Percentiles rank a stretch among this genome's conserved stretches.
Evolutionary conservation across 2,329 filamentous ascomycete species (phyloP).

Genomic region (Fusarium coicis): DNA sequence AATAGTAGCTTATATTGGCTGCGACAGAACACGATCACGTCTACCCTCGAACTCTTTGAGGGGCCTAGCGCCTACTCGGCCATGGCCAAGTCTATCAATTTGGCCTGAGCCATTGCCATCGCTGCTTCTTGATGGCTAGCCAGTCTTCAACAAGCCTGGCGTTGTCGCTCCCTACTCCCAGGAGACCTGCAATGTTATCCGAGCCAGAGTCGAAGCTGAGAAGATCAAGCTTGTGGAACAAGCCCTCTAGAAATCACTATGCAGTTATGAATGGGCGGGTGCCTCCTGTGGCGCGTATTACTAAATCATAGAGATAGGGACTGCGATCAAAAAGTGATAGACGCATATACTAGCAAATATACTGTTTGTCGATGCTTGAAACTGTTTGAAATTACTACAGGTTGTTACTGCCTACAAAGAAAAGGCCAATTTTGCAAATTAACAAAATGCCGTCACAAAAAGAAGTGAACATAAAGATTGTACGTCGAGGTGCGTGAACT

Average conservation of each 20-base stretch:
- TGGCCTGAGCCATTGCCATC: background rate
- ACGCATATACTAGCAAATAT: background rate
- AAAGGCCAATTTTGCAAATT: background rate
- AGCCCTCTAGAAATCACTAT: background rate
- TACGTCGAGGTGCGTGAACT: fast-evolving
- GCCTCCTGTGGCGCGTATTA: fast-evolving
- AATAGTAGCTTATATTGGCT: background rate
- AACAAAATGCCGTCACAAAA: fast-evolving
- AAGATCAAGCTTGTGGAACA: background rate
- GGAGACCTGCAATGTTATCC: background rate
- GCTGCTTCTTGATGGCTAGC: background rate
- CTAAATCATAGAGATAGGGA: too few species aligned
- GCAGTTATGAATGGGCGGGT: fast-evolving
- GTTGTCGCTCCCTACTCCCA: background rate
- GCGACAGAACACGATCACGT: background rate
- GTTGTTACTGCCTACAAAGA: background rate
- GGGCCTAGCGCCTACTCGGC: background rate
- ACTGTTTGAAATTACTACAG: background rate
- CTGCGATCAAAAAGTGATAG: too few species aligned
- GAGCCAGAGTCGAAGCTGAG: background rate
- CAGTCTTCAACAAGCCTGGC: background rate
- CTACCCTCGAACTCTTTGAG: background rate
- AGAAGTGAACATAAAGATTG: fast-evolving
- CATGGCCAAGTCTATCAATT: background rate
- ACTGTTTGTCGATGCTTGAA: too few species aligned